A percentile compares a stretch with the other conserved stretches of the same genome.
phyloP scores from a whole-genome alignment of 2,329 filamentous ascomycete species.

The Alternaria alternata region DNA sequence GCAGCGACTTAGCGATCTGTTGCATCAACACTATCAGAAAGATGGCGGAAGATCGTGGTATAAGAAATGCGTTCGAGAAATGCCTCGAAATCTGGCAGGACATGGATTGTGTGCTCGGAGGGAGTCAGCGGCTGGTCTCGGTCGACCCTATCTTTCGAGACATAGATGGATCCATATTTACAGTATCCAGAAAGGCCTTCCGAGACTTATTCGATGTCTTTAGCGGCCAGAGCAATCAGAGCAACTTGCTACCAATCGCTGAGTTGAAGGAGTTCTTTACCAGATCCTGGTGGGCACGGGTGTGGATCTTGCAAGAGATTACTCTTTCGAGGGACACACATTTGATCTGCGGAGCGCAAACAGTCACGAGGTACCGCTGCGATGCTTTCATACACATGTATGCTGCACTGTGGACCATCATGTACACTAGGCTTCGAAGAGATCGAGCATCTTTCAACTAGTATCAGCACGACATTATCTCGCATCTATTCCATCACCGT shows the following conservation, averaged over 20 bases:
- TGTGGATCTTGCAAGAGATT: constrained; percentile 30
- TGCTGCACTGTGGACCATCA: neutral
- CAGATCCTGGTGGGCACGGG: constrained; percentile 22
- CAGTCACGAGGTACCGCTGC: neutral
- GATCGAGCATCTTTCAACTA: neutral
- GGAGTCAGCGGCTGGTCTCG: no score
- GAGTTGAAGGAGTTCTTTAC: constrained; percentile 12
- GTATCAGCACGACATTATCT: neutral
- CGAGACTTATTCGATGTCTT: neutral
- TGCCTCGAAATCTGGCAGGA: neutral
- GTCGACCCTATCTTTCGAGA: neutral
- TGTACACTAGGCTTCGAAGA: neutral
- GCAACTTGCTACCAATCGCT: neutral
- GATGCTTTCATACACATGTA: neutral
- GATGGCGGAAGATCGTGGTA: neutral
- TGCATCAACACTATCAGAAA: neutral
- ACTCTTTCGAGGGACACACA: constrained; percentile 16
- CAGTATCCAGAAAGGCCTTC: neutral
- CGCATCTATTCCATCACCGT: neutral
- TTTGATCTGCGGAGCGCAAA: constrained; percentile 19
- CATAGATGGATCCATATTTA: neutral
- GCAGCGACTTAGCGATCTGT: neutral
- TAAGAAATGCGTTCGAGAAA: neutral
- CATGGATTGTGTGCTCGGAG: neutral
- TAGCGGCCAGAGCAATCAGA: neutral